Percentiles rank a stretch among this genome's conserved stretches.
These are phyloP conservation scores for Aethionema arabicum DNA, from an alignment of 345 rosid genomes.

Conservation along the genomic window DNA sequence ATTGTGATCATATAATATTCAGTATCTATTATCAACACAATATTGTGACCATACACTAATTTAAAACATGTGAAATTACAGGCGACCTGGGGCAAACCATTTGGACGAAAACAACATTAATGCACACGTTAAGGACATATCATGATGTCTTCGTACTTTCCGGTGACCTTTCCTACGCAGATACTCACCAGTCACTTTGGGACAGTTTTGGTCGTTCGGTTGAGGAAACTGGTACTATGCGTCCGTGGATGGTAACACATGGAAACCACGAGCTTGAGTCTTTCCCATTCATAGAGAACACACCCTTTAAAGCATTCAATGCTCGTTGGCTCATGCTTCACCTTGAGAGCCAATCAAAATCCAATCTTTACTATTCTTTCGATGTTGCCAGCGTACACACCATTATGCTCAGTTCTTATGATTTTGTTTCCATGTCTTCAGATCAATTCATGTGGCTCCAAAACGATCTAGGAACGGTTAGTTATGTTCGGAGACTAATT, in stretches of 20 bases:
- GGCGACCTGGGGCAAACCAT: slow-evolving; percentile 93
- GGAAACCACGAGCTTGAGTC: slow-evolving; percentile 86
- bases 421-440: slow-evolving; percentile 47
- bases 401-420: slow-evolving; percentile 69
- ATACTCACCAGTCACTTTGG: slow-evolving; percentile 70
- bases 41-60: too few relatives aligned
- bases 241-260: slow-evolving; percentile 93
- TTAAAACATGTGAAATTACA: slow-evolving; percentile 38
- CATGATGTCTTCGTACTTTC: slow-evolving; percentile 69
- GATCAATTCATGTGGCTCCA: slow-evolving; percentile 72
- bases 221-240: slow-evolving; percentile 59
- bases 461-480: slow-evolving; percentile 37
- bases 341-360: slow-evolving; percentile 61
- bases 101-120: slow-evolving; percentile 67
- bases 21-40: too few relatives aligned
- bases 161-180: slow-evolving; percentile 83
- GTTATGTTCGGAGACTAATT: too few relatives aligned
- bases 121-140: slow-evolving; percentile 52
- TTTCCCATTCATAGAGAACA: slow-evolving; percentile 46
- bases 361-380: slow-evolving; percentile 85
- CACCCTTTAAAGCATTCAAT: slow-evolving; percentile 72
- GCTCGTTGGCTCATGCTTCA: slow-evolving; percentile 86
- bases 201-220: slow-evolving; percentile 86
- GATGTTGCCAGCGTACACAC: slow-evolving; percentile 51
- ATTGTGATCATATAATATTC: too few relatives aligned